Base-by-base conservation (phyloP, 306 rosid genomes). In the Dicorynia guianensis region DNA sequence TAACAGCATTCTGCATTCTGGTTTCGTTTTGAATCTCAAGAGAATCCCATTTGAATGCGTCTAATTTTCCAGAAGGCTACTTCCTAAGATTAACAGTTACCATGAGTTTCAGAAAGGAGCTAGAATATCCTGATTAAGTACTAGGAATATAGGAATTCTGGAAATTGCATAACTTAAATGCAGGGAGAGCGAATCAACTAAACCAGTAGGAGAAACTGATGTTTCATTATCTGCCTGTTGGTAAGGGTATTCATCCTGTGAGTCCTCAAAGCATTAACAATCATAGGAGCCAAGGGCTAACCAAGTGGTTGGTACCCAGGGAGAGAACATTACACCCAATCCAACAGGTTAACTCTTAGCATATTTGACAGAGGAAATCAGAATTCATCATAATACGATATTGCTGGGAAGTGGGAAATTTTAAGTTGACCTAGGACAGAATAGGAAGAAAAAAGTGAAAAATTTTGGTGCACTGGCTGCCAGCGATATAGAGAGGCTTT, bases 211-310 rank as follows among this genome's bases (percentile, higher is more conserved):
- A 67, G 34, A 36, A 67, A 34, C 25, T 19, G 34, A 42, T 20
- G 25, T 73, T 25, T 73, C 9, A 17, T 10, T 63, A 14, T 74
- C 14, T 50, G 15, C 55, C 53, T 6, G 34, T 7, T 4, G 40
- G n/a, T 62, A 9, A 42, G 14, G 25, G 42, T 63, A 42, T 43
- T 53, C 69, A 63, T 43, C 20, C 18, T 63, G 34, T 63, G 46
- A 63, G 39, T 50, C 20, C n/a, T 38, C 36, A 13, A 39, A 18
- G 63, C 63, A 69, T 69, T 69, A 17, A 52, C 63, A 11, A 38
- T 34, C 10, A 3, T 17, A 44, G 7, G 60, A 69, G 75, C 44
- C 15, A 62, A 19, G 38, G 20, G 15, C 52, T 36, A 15, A 19
- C 4, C 53, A 19, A 25, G 53, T 20, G n/a, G 42, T 49, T 35